These are phyloP conservation scores for Casaregolazyma suthepensis DNA, from an alignment of 1,139 yeast species.

Conservation along the genomic window DNA sequence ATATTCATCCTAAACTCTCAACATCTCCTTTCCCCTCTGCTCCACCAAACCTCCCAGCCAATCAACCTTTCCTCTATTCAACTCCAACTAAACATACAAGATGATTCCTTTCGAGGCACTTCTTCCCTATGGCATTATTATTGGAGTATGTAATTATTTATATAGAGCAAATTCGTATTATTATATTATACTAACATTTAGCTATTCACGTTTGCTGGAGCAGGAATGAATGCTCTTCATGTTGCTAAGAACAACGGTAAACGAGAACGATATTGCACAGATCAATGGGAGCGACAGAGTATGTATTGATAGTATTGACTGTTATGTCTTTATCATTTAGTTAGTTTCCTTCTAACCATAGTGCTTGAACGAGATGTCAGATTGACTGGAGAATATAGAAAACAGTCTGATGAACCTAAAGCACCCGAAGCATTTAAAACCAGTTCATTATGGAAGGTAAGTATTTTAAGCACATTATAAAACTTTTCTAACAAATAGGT, in stretches of 20 bases:
- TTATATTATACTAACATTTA: slow-evolving; percentile 14
- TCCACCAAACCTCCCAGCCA: slow-evolving; percentile 4
- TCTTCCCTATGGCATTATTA: slow-evolving; percentile 60
- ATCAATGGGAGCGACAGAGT: slow-evolving; percentile 50
- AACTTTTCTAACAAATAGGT: background rate
- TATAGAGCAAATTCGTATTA: background rate
- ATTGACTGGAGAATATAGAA: slow-evolving; percentile 67
- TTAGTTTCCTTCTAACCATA: slow-evolving; percentile 22
- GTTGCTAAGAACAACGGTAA: slow-evolving; percentile 47
- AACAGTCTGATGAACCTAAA: slow-evolving; percentile 57
- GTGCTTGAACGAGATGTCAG: slow-evolving; percentile 68
- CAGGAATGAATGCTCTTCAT: slow-evolving; percentile 43
- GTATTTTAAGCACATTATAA: slow-evolving; percentile 6
- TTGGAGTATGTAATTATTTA: slow-evolving; percentile 37
- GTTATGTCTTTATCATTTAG: too few relatives aligned
- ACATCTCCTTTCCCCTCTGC: background rate
- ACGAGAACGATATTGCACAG: slow-evolving; percentile 52
- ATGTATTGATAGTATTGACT: too few relatives aligned
- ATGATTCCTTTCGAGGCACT: slow-evolving; percentile 73
- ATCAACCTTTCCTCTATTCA: slow-evolving; percentile 2
- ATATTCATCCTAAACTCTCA: too few relatives aligned
- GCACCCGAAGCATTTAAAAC: slow-evolving; percentile 72
- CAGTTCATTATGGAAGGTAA: slow-evolving; percentile 43
- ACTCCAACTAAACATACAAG: slow-evolving; percentile 11
- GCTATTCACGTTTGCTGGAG: slow-evolving; percentile 49